Evolutionary conservation across 2,329 filamentous ascomycete genomes (phyloP), one percentile per base, ranked within the genome.

Genomic region (Xylariomycetidae sp.): DNA sequence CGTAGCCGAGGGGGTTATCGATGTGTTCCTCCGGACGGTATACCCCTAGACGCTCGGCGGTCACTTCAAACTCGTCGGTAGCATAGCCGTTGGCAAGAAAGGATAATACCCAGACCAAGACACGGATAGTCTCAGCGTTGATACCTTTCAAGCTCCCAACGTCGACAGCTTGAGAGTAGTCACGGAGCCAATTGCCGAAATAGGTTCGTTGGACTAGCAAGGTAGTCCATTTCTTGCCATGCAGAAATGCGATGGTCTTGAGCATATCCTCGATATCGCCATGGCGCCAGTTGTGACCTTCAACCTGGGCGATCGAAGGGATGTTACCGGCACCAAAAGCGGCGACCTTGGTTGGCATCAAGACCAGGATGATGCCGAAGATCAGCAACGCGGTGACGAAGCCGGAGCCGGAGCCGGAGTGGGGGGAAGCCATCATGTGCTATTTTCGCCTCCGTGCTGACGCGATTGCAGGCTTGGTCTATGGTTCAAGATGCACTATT

Each of bases 141-240:
- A 87, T 79, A 39, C 79, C 80, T 61, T 88, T 89, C 41, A 92
- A 60, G 39, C 81, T 86, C 30, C 83, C 83, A 10, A 89, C 80
- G 52, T 90, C 85, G 57, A 90, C 72, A 22, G 85, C 85, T 53
- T 90, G 85, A 10, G 82, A 88, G 57, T 92, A 92, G 63, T 90
- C 85, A 39, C 85, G 74, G 25, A 90, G 66, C 85, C 85, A 92
- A 60, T 92, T 92, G 37, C 85, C 85, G 64, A 90, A 90, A 61
- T 88, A 90, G 19, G 81, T 80, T 35, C 84, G 72, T 61, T 83
- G 82, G 33, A 90, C 72, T 62, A 85, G 76, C 68, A 85, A 79
- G 10, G 78, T 78, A 2, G 82, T 85, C 85, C 85, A 92, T 65
- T 90, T 90, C 56, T 88, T 85, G 37, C 85, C 85, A 43, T 82